These are phyloP conservation scores for Macrolepiota fuliginosa DNA, from an alignment of 768 basidiomycete species.

Conservation along the genomic window DNA sequence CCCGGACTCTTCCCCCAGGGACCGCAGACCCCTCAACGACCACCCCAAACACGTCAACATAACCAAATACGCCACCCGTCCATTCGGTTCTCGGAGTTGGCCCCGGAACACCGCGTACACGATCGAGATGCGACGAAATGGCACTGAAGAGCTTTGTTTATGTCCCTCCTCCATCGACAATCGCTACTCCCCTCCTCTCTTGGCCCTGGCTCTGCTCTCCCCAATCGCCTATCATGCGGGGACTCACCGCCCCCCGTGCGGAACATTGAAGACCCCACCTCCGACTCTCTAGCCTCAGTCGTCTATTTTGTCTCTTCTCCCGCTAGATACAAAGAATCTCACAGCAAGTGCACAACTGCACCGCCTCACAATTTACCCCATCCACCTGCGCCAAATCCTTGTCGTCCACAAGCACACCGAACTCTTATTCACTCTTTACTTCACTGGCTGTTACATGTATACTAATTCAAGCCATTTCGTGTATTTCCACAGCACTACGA, in stretches of 20 bases:
- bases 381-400: background rate
- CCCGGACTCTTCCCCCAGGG: background rate
- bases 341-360: no score
- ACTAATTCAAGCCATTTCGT: no score
- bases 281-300: background rate
- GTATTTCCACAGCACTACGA: no score
- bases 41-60: conserved; percentile 11
- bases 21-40: conserved; percentile 1
- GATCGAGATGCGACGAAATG: conserved; percentile 7
- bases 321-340: no score
- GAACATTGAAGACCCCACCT: background rate
- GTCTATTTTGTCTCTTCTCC: background rate
- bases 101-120: conserved; percentile 14
- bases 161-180: background rate
- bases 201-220: background rate
- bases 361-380: background rate
- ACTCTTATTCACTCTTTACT: no score
- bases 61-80: conserved; percentile 12
- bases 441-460: no score
- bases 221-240: background rate
- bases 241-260: background rate
- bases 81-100: conserved; percentile 13
- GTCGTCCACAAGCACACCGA: no score
- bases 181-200: background rate
- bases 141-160: background rate